Base-by-base conservation (phyloP, 2,329 filamentous ascomycete genomes). In the Huntiella moniliformis region DNA sequence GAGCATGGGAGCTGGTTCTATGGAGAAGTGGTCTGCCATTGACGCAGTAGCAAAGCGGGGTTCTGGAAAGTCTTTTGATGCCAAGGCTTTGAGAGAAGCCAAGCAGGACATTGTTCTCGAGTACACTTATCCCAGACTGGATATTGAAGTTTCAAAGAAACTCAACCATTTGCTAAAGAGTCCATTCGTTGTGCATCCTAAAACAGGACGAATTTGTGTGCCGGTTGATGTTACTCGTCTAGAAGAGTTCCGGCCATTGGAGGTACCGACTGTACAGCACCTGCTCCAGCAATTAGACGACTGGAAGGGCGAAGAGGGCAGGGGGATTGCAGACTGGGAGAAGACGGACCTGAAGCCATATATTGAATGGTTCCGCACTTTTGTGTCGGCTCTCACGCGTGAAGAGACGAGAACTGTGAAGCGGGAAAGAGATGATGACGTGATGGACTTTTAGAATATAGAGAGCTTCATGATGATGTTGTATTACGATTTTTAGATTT, bases 81-180 rank as follows among this genome's bases (percentile, higher is more conserved):
- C 77, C 0, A 75, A 71, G 51, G 75, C 79, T 2, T 70, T 98
- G 10, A 71, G 81, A 6, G 84, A 95, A 56, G 85, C 86, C 16
- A 96, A 95, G 63, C 86, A 95, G 60, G 91, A 96, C 58, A 82
- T 98, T 51, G 79, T 96, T 3, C 74, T 98, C 28, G 91, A 98
- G 63, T 96, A 98, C 64, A 95, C 91, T 5, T 98, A 98, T 61
- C 91, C 91, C 3, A 80, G 91, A 35, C 81, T 98, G 46, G 91
- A 98, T 67, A 87, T 91, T 51, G 86, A 94, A 61, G 91, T 98
- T 58, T 91, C 82, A 58, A 96, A 96, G 68, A 94, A 95, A 60
- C 75, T 93, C 48, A 96, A 95, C 65, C 91, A 98, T 71, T 75
- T 98, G 70, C 77, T 98, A 54, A 98, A 98, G 61, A 87, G 80